Evolutionary conservation across 2,329 filamentous ascomycete species (phyloP).

Genomic region (Lachnum nothofagi): DNA sequence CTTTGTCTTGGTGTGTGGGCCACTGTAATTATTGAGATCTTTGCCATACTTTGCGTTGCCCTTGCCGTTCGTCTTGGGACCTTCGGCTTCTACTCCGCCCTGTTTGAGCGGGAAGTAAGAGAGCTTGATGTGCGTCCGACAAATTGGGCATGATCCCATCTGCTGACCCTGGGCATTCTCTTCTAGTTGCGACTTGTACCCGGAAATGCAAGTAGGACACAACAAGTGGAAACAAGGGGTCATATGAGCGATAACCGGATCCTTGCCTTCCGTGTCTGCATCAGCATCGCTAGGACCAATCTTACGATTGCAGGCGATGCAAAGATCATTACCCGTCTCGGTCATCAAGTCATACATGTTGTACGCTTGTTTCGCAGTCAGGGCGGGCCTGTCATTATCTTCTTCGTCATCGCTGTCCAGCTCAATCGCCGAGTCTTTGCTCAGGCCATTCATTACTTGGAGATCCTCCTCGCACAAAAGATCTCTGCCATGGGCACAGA

Average conservation of each 20-base stretch:
- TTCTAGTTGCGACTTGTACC: conserved; percentile 51
- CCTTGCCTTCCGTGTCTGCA: conserved; percentile 51
- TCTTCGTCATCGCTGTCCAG: conserved; percentile 68
- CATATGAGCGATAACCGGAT: conserved; percentile 69
- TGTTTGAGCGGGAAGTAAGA: conserved; percentile 64
- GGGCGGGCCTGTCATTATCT: conserved; percentile 46
- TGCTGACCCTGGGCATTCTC: conserved; percentile 38
- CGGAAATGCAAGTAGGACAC: conserved; percentile 66
- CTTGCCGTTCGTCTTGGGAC: conserved; percentile 23
- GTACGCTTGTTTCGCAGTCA: conserved; percentile 70
- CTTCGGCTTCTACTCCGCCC: conserved; percentile 29
- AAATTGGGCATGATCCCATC: conserved; percentile 58
- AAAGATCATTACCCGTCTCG: conserved; percentile 72
- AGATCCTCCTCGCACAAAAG: conserved; percentile 80
- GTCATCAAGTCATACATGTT: conserved; percentile 80
- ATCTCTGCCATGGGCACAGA: conserved; percentile 92
- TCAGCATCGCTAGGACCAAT: conserved; percentile 55
- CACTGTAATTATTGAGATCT: conserved; percentile 63
- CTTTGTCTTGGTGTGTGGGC: conserved; percentile 87
- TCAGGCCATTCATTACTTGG: conserved; percentile 72
- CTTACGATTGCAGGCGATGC: conserved; percentile 63
- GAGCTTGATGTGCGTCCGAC: conserved; percentile 57
- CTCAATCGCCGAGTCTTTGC: conserved; percentile 80
- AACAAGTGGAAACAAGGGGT: conserved; percentile 83
- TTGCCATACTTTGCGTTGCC: conserved; percentile 49